Percentiles rank a stretch among this genome's conserved stretches.
Conservation (phyloP, 352 stramenopile species). For the Globisporangium barbulae region DNA sequence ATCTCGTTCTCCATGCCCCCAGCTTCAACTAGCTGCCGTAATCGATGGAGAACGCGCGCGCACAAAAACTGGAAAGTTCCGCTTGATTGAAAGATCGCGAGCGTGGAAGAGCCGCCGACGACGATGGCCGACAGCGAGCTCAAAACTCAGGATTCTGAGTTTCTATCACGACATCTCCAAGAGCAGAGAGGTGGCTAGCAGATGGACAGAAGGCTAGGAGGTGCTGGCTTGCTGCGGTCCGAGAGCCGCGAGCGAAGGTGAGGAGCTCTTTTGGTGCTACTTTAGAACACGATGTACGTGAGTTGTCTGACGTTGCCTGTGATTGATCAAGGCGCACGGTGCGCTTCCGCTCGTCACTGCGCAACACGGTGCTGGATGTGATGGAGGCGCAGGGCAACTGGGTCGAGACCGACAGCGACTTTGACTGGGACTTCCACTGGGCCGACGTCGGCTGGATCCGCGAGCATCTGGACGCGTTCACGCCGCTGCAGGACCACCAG, state of each 20-base stretch:
- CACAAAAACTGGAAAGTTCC: background rate
- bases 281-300: too few relatives aligned
- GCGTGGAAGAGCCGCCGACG: background rate
- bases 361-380: slow-evolving; percentile 81
- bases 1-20: too few relatives aligned
- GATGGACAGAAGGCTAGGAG: slow-evolving; percentile 6
- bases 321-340: slow-evolving; percentile 19
- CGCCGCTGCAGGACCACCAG: slow-evolving; percentile 59
- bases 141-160: background rate
- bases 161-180: background rate
- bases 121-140: background rate
- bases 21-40: slow-evolving; percentile 1
- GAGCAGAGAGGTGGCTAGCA: background rate
- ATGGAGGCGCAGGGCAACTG: slow-evolving; percentile 50
- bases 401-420: slow-evolving; percentile 69
- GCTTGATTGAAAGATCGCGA: background rate
- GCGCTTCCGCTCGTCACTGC: slow-evolving; percentile 62
- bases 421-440: slow-evolving; percentile 86
- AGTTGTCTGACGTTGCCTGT: too few relatives aligned
- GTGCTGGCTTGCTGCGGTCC: background rate
- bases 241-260: slow-evolving; percentile 15
- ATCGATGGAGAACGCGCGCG: background rate
- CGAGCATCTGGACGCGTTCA: slow-evolving; percentile 66
- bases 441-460: slow-evolving; percentile 82
- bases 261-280: background rate